Evolutionary conservation across 1,284 basidiomycete species (phyloP), one percentile per base, ranked within the genome.

Genomic region (Moniliella sp.): DNA sequence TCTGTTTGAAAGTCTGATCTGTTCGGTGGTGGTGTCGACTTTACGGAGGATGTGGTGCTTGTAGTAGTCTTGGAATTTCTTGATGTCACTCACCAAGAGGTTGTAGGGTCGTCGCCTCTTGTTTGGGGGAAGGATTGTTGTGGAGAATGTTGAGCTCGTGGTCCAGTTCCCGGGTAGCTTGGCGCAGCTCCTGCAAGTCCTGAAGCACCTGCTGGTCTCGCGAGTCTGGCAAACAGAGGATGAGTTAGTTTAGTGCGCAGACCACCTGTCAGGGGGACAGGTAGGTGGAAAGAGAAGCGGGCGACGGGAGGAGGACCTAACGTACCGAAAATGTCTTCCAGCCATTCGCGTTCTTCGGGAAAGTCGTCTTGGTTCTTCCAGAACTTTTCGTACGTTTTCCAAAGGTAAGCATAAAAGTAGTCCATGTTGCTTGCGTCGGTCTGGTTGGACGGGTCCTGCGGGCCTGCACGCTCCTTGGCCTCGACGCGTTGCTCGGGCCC

Each of bases 301-400:
- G 12, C 8, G 7, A 28, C 12, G 15, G 4, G 5, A 5, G 5
- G 17, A 17, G 4, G 18, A 15, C n/a, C n/a, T 40, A 45, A 46
- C 13, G 39, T 34, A 28, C 41, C 45, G 32, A 57, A 57, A 21
- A 40, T 35, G 7, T 37, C 39, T 14, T 46, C 47, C 10, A 59
- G 47, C 36, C 37, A 45, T 18, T 39, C 47, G 16, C 43, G 40
- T 30, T 59, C 50, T 28, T 59, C 55, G 2, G 57, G 57, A 27
- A 48, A 59, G 3, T 40, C 42, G 36, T 59, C 57, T 34, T 59
- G 42, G 36, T 50, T 50, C 28, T 51, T 41, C 57, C 57, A 59
- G 37, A 59, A 59, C 28, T 44, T 40, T 15, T 51, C 48, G 40
- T 59, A 59, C 43, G 51, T 55, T 27, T 43, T 40, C 55, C 55